Evolutionary conservation across 2,329 filamentous ascomycete genomes (phyloP).

Genomic region (Exophiala mesophila): DNA sequence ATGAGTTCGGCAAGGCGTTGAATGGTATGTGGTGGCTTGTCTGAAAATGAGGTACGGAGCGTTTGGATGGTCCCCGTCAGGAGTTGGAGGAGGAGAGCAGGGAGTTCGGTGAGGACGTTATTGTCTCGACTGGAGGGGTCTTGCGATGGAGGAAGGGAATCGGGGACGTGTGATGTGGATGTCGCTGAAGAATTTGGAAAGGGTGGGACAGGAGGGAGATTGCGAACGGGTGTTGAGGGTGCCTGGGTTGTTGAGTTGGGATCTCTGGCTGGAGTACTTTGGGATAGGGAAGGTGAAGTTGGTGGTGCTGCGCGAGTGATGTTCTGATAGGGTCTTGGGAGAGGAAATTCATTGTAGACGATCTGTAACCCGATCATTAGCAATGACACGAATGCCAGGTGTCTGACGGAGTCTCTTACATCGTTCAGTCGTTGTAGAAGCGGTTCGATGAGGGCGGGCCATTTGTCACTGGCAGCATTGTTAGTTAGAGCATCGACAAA

Average conservation of each 20-base stretch:
- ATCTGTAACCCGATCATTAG: too few relatives aligned
- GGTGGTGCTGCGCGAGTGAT: conserved; percentile 38
- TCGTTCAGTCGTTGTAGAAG: conserved; percentile 66
- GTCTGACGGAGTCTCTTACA: too few relatives aligned
- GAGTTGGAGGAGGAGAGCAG: conserved; percentile 59
- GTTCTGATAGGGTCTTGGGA: conserved; percentile 52
- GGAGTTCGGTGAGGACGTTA: conserved; percentile 42
- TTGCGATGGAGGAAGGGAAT: conserved; percentile 41
- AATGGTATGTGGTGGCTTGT: conserved; percentile 81
- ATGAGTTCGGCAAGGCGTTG: conserved; percentile 88
- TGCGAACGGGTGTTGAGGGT: conserved; percentile 27
- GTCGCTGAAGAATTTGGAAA: conserved; percentile 33
- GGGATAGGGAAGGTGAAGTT: conserved; percentile 19
- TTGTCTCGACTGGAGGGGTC: conserved; percentile 35
- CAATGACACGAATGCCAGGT: too few relatives aligned
- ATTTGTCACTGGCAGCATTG: conserved; percentile 54
- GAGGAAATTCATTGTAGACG: conserved; percentile 68
- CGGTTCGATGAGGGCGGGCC: conserved; percentile 62
- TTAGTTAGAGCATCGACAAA: conserved; percentile 28
- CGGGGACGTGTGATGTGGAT: conserved; percentile 38
- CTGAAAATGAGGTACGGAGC: conserved; percentile 62
- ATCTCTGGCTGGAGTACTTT: conserved; percentile 28
- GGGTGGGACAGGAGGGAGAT: conserved; percentile 36
- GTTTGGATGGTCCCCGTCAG: conserved; percentile 56
- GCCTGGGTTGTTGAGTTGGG: conserved; percentile 34